Conservation (phyloP, 2,329 filamentous ascomycete species). For the Pseudogymnoascus sp. region DNA sequence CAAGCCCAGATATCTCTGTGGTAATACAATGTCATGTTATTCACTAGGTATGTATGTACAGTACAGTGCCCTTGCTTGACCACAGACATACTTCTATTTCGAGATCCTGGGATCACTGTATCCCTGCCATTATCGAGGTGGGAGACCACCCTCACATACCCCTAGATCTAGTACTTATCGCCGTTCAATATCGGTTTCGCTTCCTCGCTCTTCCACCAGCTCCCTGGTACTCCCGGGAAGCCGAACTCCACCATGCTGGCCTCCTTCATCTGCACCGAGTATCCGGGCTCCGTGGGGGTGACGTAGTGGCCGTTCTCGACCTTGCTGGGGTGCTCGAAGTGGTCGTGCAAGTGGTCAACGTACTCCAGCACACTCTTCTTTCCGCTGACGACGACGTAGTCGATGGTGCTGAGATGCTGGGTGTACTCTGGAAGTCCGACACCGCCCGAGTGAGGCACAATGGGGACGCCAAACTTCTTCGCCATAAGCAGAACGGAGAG, state of each 20-base stretch:
- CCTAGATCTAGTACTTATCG: constrained; percentile 24
- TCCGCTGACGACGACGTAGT: constrained; percentile 80
- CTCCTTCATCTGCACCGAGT: constrained; percentile 89
- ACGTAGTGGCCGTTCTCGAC: constrained; percentile 83
- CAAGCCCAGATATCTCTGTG: neutral
- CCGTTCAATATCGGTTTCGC: constrained; percentile 29
- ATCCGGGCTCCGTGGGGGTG: constrained; percentile 74
- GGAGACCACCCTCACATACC: neutral
- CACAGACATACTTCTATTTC: constrained; percentile 8
- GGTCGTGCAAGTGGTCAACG: constrained; percentile 88
- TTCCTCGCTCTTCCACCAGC: constrained; percentile 75
- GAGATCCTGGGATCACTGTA: neutral
- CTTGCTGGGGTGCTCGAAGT: constrained; percentile 74
- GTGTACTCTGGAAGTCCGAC: constrained; percentile 92
- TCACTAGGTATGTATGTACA: constrained; percentile 5
- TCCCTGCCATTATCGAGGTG: neutral
- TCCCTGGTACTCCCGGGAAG: constrained; percentile 69
- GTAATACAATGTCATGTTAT: constrained; percentile 6
- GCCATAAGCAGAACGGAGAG: constrained; percentile 63
- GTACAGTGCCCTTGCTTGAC: neutral
- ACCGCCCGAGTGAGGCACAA: constrained; percentile 83
- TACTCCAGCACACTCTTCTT: constrained; percentile 81
- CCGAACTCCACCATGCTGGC: constrained; percentile 75
- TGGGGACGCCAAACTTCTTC: constrained; percentile 57
- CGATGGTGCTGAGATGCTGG: constrained; percentile 84